Evolutionary conservation across 768 basidiomycete species (phyloP).

Genomic region (Gymnopilus junonius): DNA sequence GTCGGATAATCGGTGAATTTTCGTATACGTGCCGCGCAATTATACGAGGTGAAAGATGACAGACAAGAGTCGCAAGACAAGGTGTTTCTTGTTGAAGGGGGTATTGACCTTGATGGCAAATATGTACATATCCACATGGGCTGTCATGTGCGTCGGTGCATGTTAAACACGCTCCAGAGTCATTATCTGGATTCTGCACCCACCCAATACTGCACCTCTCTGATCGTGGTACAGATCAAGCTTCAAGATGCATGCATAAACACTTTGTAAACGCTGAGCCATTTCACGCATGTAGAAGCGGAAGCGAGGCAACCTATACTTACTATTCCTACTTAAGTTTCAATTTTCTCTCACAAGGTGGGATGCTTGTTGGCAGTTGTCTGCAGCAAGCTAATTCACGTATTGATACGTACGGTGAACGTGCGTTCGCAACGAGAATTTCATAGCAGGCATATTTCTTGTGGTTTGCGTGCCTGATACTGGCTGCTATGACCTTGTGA

Average conservation of each 20-base stretch:
- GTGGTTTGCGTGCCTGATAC: background rate
- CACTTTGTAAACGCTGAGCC: too few relatives aligned
- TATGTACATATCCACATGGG: too few relatives aligned
- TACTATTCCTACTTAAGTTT: background rate
- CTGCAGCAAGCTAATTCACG: background rate
- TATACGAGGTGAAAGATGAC: too few relatives aligned
- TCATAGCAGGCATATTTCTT: background rate
- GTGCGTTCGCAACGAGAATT: slow-evolving; percentile 6
- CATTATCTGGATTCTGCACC: too few relatives aligned
- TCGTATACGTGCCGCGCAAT: background rate
- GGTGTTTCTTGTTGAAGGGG: too few relatives aligned
- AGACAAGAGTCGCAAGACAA: too few relatives aligned
- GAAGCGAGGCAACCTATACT: background rate
- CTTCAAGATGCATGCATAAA: background rate
- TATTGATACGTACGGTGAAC: background rate
- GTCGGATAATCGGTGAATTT: background rate
- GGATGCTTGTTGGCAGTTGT: background rate
- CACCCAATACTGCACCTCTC: too few relatives aligned
- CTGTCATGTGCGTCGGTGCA: background rate
- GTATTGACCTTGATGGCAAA: too few relatives aligned
- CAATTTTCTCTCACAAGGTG: background rate
- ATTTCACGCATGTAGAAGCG: background rate
- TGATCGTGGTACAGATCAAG: too few relatives aligned
- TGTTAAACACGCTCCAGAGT: background rate
- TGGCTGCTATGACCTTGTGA: background rate